These are phyloP conservation scores for Dysphania ambrosioides DNA, from an alignment of 148 eudicot species.

Conservation along the genomic window DNA sequence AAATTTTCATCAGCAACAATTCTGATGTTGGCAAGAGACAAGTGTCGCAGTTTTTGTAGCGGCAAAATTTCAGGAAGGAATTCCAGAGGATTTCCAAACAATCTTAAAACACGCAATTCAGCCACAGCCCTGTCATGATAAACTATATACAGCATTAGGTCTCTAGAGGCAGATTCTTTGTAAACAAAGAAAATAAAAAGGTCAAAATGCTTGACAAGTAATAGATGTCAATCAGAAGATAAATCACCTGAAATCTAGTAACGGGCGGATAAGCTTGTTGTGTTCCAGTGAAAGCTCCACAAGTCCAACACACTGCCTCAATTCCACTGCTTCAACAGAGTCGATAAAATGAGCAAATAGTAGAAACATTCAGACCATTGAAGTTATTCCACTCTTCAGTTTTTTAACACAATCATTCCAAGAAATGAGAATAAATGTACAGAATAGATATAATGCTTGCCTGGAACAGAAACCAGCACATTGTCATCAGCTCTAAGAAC, in stretches of 20 bases:
- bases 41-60: slow-evolving; percentile 80
- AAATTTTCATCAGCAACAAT: slow-evolving; percentile 89
- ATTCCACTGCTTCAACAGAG: slow-evolving; percentile 62
- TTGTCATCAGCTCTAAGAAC: slow-evolving; percentile 84
- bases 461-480: slow-evolving; percentile 85
- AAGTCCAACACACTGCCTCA: slow-evolving; percentile 88
- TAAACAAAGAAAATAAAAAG: background rate
- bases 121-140: slow-evolving; percentile 82
- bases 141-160: slow-evolving; percentile 24
- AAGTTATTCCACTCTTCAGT: background rate
- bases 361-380: background rate
- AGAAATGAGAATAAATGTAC: background rate
- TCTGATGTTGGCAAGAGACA: slow-evolving; percentile 94
- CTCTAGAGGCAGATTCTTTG: slow-evolving; percentile 3
- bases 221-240: slow-evolving; percentile 8
- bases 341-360: slow-evolving; percentile 17
- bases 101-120: slow-evolving; percentile 79
- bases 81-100: slow-evolving; percentile 95
- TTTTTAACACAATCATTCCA: slow-evolving; percentile 7
- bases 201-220: slow-evolving; percentile 7
- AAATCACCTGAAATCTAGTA: slow-evolving; percentile 92
- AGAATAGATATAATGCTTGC: slow-evolving; percentile 39
- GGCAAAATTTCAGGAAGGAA: slow-evolving; percentile 98
- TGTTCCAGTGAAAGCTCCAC: slow-evolving; percentile 96
- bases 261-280: slow-evolving; percentile 93